Conservation (phyloP, 495 filamentous ascomycete genomes). For the Chlorociboria aeruginascens region DNA sequence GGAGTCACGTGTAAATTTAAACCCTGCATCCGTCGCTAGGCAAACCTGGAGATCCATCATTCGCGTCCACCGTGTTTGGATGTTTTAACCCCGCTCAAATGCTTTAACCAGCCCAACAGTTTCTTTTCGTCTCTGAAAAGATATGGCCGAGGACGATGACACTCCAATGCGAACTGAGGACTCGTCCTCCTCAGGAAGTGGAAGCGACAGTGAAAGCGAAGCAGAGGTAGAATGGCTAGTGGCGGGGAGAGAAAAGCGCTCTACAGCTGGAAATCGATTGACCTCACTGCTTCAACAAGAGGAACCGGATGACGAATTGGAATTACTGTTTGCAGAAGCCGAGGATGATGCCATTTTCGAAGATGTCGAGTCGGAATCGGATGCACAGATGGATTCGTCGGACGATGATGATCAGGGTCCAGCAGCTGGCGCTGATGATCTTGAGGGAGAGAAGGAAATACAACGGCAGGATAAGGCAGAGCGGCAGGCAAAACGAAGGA, state of each 20-base stretch:
- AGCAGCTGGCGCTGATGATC: constrained; percentile 51
- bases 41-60: neutral
- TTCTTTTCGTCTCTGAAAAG: neutral
- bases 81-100: neutral
- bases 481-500: constrained; percentile 53
- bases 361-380: constrained; percentile 51
- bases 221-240: constrained; percentile 58
- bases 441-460: constrained; percentile 54
- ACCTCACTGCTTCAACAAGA: constrained; percentile 52
- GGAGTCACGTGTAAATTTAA: too few species aligned
- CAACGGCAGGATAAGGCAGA: constrained; percentile 46
- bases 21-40: neutral
- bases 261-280: constrained; percentile 79
- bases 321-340: constrained; percentile 73
- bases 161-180: constrained; percentile 12
- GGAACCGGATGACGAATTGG: constrained; percentile 62
- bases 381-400: constrained; percentile 72
- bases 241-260: constrained; percentile 64
- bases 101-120: neutral
- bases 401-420: constrained; percentile 67
- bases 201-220: constrained; percentile 13
- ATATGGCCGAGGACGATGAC: constrained; percentile 9
- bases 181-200: constrained; percentile 1
- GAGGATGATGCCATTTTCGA: constrained; percentile 79
- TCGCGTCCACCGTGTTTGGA: neutral